Evolutionary conservation across 2,329 filamentous ascomycete genomes (phyloP), one percentile per base, ranked within the genome.

Genomic region (Xylaria sp.): DNA sequence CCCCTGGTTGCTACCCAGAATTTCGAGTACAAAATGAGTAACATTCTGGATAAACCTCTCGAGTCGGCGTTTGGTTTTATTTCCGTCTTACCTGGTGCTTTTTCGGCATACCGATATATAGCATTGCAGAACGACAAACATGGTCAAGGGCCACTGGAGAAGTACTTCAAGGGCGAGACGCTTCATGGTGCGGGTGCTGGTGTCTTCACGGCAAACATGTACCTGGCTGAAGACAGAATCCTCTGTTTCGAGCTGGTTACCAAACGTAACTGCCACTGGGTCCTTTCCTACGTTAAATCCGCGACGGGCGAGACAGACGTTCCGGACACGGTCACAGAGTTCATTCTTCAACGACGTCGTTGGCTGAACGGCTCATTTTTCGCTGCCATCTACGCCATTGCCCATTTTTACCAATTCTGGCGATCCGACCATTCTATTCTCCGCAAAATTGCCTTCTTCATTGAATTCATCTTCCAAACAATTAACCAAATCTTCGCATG

Each of bases 1-100:
- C 96, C 96, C 0, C 85, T 99, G 5, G 95, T 99, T 17, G 96
- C 96, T 0, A 97, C 94, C 51, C 96, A 99, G 75, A 99, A 99
- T 78, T 99, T 99, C 73, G 96, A 99, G 83, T 99, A 99, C 84
- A 99, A 99, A 81, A 97, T 99, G 93, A 97, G 94, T 45, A 99
- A 99, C 75, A 99, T 99, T 74, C 85, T 99, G 29, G 96, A 99
- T 78, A 99, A 99, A 79, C 96, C 96, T 0, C 84, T 99, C 1
- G 96, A 99, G 79, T 97, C 93, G 0, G 95, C 97, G 0, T 99
- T 99, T 78, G 96, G 96, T 1, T 99, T 98, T 77, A 99, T 99
- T 73, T 98, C 95, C 5, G 96, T 99, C 73, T 83, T 99, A 71
- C 96, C 96, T 0, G 96, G 96, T 79, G 96, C 96, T 0, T 86